These are phyloP conservation scores for Samsoniella hepiali DNA, from an alignment of 2,329 filamentous ascomycete genomes.

Conservation along the genomic window DNA sequence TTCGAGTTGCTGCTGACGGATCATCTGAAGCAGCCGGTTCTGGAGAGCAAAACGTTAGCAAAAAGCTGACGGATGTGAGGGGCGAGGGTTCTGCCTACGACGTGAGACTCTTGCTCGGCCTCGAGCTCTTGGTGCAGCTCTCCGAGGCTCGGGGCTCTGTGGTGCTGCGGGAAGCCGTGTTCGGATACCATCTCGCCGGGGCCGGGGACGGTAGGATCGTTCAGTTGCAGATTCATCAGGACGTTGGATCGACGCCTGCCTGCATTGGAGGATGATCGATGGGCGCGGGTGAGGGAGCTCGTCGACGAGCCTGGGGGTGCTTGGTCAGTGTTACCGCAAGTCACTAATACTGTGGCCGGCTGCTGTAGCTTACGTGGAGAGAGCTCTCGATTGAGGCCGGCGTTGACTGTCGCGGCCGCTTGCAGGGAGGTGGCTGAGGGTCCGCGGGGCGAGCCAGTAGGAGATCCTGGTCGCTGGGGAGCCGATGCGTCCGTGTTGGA, in stretches of 20 bases:
- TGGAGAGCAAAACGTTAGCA: constrained; percentile 28
- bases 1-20: constrained; percentile 71
- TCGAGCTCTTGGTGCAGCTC: constrained; percentile 78
- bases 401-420: constrained; percentile 74
- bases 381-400: constrained; percentile 65
- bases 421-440: constrained; percentile 69
- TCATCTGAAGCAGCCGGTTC: constrained; percentile 76
- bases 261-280: constrained; percentile 43
- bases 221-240: constrained; percentile 70
- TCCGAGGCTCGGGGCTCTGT: constrained; percentile 67
- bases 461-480: constrained; percentile 42
- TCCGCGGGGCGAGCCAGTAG: constrained; percentile 60
- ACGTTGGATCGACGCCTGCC: constrained; percentile 65
- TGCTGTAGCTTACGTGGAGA: constrained; percentile 48
- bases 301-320: constrained; percentile 45
- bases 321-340: neutral
- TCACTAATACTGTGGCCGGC: neutral
- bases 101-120: constrained; percentile 75
- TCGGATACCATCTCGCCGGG: constrained; percentile 66
- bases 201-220: constrained; percentile 64
- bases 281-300: constrained; percentile 45
- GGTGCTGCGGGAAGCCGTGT: constrained; percentile 56
- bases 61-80: constrained; percentile 18
- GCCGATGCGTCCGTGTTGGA: constrained; percentile 26
- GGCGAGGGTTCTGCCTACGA: constrained; percentile 46